Conservation (phyloP, 148 eudicot genomes). For the Gaultheria prostrata region DNA sequence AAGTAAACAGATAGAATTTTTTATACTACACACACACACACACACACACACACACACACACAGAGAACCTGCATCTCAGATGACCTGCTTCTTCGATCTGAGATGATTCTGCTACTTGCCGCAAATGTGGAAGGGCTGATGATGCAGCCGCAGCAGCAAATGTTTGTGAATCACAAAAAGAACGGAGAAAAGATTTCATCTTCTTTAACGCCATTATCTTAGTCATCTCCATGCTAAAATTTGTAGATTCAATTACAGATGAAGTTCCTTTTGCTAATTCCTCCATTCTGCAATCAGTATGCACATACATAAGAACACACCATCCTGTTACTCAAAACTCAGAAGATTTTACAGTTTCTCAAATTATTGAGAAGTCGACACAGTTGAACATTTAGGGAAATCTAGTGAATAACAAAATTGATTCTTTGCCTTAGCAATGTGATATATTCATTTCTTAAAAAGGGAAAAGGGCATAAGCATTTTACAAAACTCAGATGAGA, state of each 20-base stretch:
- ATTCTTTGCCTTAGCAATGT: not conserved
- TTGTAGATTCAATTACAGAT: conserved; percentile 53
- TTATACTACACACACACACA: not conserved
- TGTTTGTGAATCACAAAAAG: conserved; percentile 62
- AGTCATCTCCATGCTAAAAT: conserved; percentile 60
- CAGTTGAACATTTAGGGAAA: not conserved
- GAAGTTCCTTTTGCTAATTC: conserved; percentile 74
- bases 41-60: conserved; percentile 21
- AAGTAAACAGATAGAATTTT: not conserved
- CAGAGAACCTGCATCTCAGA: conserved; percentile 33
- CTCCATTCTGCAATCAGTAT: conserved; percentile 62
- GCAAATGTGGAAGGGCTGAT: conserved; percentile 61
- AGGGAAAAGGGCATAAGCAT: not conserved
- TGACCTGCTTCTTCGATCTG: conserved; percentile 87
- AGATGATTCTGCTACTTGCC: conserved; percentile 71
- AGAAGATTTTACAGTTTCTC: not conserved
- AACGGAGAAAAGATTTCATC: conserved; percentile 64
- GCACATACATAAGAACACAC: not conserved
- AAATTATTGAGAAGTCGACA: not conserved
- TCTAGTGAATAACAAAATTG: not conserved
- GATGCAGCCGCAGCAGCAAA: conserved; percentile 70
- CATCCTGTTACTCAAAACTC: not conserved
- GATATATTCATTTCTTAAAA: not conserved
- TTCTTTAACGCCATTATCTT: conserved; percentile 73
- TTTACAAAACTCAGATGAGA: not conserved